A percentile compares a stretch with the other conserved stretches of the same genome.
Evolutionary conservation across 2,329 filamentous ascomycete species (phyloP).

Genomic region (Aspergillus sp.): DNA sequence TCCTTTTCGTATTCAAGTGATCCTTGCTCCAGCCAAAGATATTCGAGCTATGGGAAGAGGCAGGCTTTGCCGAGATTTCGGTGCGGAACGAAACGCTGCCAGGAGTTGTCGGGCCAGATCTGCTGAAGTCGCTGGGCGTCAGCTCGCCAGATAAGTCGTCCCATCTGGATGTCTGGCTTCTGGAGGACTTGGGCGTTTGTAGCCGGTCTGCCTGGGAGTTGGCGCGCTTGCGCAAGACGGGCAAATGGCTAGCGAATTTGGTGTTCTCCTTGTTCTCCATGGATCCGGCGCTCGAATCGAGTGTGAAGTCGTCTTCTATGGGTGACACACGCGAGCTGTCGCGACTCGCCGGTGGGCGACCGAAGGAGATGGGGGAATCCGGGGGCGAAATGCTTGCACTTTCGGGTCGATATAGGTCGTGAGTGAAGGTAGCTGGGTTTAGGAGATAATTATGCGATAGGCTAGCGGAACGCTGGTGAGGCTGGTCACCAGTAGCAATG

Average conservation of each 20-base stretch:
- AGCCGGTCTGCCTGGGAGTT: conserved; percentile 14
- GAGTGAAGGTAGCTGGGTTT: not conserved
- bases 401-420: conserved; percentile 2
- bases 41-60: conserved; percentile 31
- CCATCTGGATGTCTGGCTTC: conserved; percentile 48
- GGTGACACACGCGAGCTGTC: conserved; percentile 44
- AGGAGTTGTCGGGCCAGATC: conserved; percentile 59
- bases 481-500: conserved; percentile 30
- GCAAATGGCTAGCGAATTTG: conserved; percentile 32
- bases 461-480: conserved; percentile 22
- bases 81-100: conserved; percentile 37
- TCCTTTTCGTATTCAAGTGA: conserved; percentile 40
- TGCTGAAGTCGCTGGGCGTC: conserved; percentile 59
- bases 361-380: conserved; percentile 41
- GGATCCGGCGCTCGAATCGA: conserved; percentile 13
- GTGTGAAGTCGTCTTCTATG: conserved; percentile 34
- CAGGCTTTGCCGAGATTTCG: conserved; percentile 27
- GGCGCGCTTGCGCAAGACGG: conserved; percentile 27
- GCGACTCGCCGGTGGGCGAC: conserved; percentile 26
- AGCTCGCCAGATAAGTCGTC: conserved; percentile 69
- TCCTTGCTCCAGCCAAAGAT: conserved; percentile 40
- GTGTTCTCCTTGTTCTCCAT: conserved; percentile 19
- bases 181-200: conserved; percentile 7
- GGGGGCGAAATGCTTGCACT: conserved; percentile 52
- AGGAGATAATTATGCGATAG: conserved; percentile 15